phyloP scores from a whole-genome alignment of 305 asterid species.

The Plantago coronopus region DNA sequence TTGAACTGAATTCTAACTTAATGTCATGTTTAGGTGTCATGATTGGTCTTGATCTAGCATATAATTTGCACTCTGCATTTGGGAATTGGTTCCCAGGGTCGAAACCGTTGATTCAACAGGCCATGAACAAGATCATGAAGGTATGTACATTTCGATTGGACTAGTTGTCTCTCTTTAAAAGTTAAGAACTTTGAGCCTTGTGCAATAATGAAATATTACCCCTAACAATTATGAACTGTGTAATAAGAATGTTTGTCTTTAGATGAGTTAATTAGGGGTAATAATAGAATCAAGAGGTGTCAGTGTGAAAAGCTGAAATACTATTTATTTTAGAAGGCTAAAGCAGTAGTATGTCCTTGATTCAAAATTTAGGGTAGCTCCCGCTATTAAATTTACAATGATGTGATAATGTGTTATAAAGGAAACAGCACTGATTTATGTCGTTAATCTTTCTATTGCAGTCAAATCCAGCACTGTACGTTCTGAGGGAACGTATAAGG shows the following conservation, averaged over 20 bases:
- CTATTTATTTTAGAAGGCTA: too few species aligned
- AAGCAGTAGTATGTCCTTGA: too few species aligned
- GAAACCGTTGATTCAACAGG: conserved; percentile 95
- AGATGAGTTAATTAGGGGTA: neutral
- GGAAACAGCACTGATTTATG: neutral
- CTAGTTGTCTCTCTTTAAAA: neutral
- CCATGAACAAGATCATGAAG: conserved; percentile 99
- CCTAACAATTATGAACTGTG: neutral
- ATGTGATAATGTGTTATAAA: neutral
- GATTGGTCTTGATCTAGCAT: conserved; percentile 98
- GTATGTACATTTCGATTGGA: conserved; percentile 27
- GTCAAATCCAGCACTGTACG: conserved; percentile 98
- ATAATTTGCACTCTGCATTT: conserved; percentile 94
- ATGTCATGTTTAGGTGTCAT: conserved; percentile 64
- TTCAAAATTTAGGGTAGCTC: neutral
- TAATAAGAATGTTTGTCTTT: neutral
- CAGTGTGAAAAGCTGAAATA: neutral
- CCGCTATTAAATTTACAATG: neutral
- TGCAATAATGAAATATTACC: neutral
- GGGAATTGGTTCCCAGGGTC: conserved; percentile 99
- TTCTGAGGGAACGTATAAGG: conserved; percentile 89
- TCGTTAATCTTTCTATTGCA: conserved; percentile 27
- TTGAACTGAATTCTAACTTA: conserved; percentile 4
- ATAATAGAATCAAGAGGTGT: neutral
- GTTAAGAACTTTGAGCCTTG: neutral